Evolutionary conservation across 2,329 filamentous ascomycete genomes (phyloP).

Genomic region (Aspergillus sp.): DNA sequence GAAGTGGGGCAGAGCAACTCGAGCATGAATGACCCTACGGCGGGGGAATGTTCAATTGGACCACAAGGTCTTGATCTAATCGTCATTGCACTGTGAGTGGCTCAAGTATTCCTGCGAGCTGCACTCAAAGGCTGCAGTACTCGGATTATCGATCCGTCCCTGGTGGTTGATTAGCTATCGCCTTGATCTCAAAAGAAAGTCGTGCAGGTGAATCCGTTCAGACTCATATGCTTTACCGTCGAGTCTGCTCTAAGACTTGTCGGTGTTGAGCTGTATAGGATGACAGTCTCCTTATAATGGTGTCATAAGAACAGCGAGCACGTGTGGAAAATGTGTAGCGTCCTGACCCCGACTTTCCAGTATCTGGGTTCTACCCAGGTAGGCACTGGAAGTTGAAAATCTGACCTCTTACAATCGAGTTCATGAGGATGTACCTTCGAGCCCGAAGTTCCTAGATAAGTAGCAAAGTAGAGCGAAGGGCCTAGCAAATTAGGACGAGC

Average conservation of each 20-base stretch:
- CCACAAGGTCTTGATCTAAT: slow-evolving; percentile 15
- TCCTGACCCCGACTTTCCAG: not conserved
- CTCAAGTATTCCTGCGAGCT: slow-evolving; percentile 10
- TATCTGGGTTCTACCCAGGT: not conserved
- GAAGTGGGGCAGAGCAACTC: slow-evolving; percentile 19
- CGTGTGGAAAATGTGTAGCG: not conserved
- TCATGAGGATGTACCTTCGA: not conserved
- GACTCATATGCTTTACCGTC: no score
- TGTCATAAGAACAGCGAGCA: not conserved
- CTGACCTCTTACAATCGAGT: not conserved
- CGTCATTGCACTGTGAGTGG: slow-evolving; percentile 20
- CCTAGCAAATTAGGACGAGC: not conserved
- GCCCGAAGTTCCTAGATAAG: not conserved
- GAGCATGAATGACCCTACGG: slow-evolving; percentile 21
- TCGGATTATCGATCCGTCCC: not conserved
- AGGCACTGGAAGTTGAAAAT: not conserved
- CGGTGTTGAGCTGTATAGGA: not conserved
- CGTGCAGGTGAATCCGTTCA: no score
- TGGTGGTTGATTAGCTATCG: not conserved
- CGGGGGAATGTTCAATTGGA: slow-evolving; percentile 8
- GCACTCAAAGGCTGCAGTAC: not conserved
- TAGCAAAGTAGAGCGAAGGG: not conserved
- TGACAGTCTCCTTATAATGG: not conserved
- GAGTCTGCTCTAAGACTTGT: not conserved
- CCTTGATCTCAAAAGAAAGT: not conserved